Evolutionary conservation across 768 basidiomycete species (phyloP).

Genomic region (Mycena indigotica): DNA sequence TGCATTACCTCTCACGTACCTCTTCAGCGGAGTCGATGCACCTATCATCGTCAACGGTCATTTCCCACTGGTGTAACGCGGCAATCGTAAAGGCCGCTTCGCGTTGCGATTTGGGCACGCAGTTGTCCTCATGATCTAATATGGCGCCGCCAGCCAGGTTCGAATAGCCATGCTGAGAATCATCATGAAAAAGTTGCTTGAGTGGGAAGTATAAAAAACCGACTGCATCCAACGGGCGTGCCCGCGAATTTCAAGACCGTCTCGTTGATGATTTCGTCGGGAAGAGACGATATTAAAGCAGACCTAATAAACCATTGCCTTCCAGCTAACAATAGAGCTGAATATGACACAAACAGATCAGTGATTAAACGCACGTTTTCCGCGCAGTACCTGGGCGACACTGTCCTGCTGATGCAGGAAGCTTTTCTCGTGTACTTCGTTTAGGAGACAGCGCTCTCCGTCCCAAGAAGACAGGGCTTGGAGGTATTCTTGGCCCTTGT

Average conservation of each 20-base stretch:
- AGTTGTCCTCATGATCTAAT: constrained; percentile 69
- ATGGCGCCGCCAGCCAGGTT: constrained; percentile 85
- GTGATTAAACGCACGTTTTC: constrained; percentile 56
- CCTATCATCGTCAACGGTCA: constrained; percentile 76
- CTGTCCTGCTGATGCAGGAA: constrained; percentile 91
- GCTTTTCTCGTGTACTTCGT: constrained; percentile 89
- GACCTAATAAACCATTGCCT: constrained; percentile 93
- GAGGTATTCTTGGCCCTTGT: constrained; percentile 76
- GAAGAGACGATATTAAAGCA: constrained; percentile 77
- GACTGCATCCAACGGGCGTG: constrained; percentile 90
- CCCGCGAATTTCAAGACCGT: constrained; percentile 81
- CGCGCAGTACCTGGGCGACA: constrained; percentile 85
- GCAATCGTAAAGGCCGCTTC: constrained; percentile 84
- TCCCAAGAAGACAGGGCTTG: constrained; percentile 86
- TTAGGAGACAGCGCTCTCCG: constrained; percentile 81
- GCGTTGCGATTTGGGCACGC: constrained; percentile 76
- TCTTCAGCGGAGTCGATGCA: constrained; percentile 84
- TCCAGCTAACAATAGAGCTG: constrained; percentile 49
- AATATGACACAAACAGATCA: background rate
- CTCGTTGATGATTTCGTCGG: constrained; percentile 82
- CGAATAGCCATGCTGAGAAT: constrained; percentile 83
- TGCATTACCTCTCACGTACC: constrained; percentile 37
- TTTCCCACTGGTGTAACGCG: constrained; percentile 92
- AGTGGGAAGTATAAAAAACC: constrained; percentile 34
- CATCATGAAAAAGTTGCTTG: background rate